Conservation (phyloP, 345 rosid genomes). For the Ceriops zippeliana region DNA sequence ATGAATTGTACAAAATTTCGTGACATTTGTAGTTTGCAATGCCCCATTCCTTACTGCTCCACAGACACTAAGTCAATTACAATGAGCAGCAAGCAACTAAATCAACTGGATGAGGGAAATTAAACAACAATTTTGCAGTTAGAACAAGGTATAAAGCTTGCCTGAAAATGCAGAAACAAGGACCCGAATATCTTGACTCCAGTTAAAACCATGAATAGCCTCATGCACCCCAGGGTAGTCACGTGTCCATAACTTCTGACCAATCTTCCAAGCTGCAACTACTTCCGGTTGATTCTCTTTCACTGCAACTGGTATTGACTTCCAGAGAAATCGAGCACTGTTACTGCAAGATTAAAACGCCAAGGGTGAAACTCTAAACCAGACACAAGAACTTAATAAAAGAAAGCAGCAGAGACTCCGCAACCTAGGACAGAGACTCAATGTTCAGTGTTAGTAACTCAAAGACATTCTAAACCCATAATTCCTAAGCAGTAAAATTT, state of each 20-base stretch:
- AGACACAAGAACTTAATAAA: background rate
- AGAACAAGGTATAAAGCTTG: slow-evolving; percentile 10
- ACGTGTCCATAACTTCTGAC: slow-evolving; percentile 77
- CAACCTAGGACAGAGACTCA: too few species aligned
- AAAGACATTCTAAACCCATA: too few species aligned
- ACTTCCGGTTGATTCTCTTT: slow-evolving; percentile 73
- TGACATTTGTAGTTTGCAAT: too few species aligned
- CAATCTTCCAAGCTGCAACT: slow-evolving; percentile 73
- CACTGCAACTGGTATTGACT: slow-evolving; percentile 55
- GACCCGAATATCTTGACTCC: slow-evolving; percentile 64
- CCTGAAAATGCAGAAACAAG: slow-evolving; percentile 74
- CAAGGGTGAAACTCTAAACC: background rate
- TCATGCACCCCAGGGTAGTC: slow-evolving; percentile 74
- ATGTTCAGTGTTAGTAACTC: too few species aligned
- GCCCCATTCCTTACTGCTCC: too few species aligned
- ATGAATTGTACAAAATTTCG: too few species aligned
- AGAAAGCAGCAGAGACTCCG: too few species aligned
- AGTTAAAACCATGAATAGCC: slow-evolving; percentile 64
- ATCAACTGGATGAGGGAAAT: too few species aligned
- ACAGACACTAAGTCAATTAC: too few species aligned
- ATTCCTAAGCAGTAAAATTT: too few species aligned
- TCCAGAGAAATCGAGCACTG: slow-evolving; percentile 81
- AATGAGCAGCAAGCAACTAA: too few species aligned
- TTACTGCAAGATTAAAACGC: slow-evolving; percentile 42
- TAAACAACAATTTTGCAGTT: background rate